phyloP scores from a whole-genome alignment of 495 filamentous ascomycete genomes.

The Elasticomyces elasticus region DNA sequence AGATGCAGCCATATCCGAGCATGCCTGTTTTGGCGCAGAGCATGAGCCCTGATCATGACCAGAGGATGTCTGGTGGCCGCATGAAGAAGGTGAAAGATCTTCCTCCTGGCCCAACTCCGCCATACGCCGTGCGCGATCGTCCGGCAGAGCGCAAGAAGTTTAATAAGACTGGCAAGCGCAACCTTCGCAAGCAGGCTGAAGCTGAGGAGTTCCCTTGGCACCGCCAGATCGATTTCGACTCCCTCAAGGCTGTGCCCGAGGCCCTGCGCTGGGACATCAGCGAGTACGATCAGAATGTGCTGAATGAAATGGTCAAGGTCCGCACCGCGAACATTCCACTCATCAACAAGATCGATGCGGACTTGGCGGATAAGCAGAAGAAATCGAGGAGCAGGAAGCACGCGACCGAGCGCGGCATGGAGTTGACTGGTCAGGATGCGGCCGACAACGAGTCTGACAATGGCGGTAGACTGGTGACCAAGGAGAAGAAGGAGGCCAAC shows the following conservation, averaged over 20 bases:
- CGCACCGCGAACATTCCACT: conserved; percentile 5
- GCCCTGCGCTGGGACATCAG: conserved; percentile 5
- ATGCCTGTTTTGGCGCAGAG: neutral
- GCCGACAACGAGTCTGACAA: neutral
- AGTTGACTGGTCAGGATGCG: neutral
- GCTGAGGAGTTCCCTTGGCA: conserved; percentile 16
- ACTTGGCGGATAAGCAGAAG: conserved; percentile 3
- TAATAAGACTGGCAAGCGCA: conserved; percentile 2
- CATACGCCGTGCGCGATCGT: conserved; percentile 1
- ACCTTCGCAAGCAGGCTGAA: conserved; percentile 6
- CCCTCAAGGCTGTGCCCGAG: neutral
- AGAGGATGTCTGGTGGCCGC: neutral
- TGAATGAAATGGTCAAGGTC: conserved; percentile 4
- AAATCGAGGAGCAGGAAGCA: neutral
- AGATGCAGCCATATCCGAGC: neutral
- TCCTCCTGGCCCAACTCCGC: conserved; percentile 1
- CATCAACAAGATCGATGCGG: conserved; percentile 2
- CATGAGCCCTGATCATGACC: neutral
- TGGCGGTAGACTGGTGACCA: neutral
- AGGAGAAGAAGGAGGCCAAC: conserved; percentile 1
- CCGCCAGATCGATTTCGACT: conserved; percentile 16
- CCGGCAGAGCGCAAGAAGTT: neutral
- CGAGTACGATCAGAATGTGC: conserved; percentile 5
- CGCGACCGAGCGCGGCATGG: neutral
- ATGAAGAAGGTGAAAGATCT: neutral